Percentiles rank a stretch among this genome's conserved stretches.
These are phyloP conservation scores for Pelargonium myrrhifolium DNA, from an alignment of 441 rosid species.

Conservation along the genomic window DNA sequence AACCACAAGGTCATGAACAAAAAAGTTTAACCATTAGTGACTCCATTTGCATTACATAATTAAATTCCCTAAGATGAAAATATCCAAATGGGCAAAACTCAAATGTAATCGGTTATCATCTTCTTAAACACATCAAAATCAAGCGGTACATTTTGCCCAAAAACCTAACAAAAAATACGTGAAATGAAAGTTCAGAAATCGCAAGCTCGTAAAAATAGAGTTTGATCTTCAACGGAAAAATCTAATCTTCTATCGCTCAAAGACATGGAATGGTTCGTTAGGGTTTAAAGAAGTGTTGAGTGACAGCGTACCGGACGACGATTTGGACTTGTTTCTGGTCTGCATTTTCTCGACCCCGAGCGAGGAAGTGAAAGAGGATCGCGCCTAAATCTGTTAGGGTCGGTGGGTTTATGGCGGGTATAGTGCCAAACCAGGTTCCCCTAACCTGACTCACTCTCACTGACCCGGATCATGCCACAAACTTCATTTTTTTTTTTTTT, in stretches of 20 bases:
- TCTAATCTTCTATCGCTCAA: not conserved
- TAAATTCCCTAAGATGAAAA: not conserved
- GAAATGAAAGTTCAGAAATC: not conserved
- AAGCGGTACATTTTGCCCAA: no score
- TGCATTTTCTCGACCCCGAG: not conserved
- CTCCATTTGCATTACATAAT: no score
- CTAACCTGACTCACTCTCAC: no score
- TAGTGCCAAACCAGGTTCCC: not conserved
- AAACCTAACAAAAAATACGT: no score
- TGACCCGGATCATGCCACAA: no score
- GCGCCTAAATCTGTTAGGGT: slow-evolving; percentile 3
- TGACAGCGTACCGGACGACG: slow-evolving; percentile 2
- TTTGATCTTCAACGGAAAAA: not conserved
- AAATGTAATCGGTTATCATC: no score
- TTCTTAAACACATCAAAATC: no score
- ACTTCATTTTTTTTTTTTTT: no score
- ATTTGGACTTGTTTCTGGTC: slow-evolving; percentile 4
- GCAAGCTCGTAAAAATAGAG: not conserved
- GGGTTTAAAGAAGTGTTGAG: not conserved
- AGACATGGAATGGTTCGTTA: not conserved
- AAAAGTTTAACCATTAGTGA: no score
- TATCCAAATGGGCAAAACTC: not conserved
- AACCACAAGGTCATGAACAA: no score
- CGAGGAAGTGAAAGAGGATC: not conserved
- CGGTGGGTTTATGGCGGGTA: not conserved